Evolutionary conservation across 495 filamentous ascomycete genomes (phyloP).

Genomic region (Hypoxylon fuscum): DNA sequence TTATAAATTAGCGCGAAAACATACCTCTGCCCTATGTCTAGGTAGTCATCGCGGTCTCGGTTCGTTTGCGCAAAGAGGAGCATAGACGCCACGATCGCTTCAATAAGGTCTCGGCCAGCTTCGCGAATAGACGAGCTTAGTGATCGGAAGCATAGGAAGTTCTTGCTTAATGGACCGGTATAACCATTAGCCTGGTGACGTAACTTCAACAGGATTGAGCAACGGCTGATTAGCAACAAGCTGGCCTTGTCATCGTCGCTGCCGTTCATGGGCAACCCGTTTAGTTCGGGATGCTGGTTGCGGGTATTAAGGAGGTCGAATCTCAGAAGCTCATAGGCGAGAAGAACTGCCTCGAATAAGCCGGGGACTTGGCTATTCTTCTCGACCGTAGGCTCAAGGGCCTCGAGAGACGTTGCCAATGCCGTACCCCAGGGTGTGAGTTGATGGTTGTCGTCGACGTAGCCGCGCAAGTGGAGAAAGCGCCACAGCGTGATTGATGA

Average conservation of each 20-base stretch:
- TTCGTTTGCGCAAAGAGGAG: slow-evolving; percentile 80
- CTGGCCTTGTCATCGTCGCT: slow-evolving; percentile 67
- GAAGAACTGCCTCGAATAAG: slow-evolving; percentile 60
- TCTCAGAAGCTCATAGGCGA: slow-evolving; percentile 82
- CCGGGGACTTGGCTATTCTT: slow-evolving; percentile 62
- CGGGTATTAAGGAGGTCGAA: slow-evolving; percentile 77
- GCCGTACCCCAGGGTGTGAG: slow-evolving; percentile 87
- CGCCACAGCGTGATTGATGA: slow-evolving; percentile 81
- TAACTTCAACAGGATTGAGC: slow-evolving; percentile 82
- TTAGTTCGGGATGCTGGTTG: slow-evolving; percentile 61
- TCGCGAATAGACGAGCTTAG: slow-evolving; percentile 80
- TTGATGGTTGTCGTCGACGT: slow-evolving; percentile 80
- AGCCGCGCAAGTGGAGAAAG: slow-evolving; percentile 88
- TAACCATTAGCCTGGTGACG: slow-evolving; percentile 88
- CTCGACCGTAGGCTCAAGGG: slow-evolving; percentile 67
- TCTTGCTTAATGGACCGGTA: slow-evolving; percentile 91
- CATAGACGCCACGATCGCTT: slow-evolving; percentile 79
- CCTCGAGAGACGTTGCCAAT: slow-evolving; percentile 71
- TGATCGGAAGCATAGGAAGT: slow-evolving; percentile 86
- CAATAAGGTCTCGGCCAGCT: slow-evolving; percentile 80
- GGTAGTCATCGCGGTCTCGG: slow-evolving; percentile 74
- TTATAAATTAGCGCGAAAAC: slow-evolving; percentile 39
- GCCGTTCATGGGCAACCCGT: slow-evolving; percentile 61
- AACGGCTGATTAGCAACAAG: slow-evolving; percentile 82
- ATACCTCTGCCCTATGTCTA: slow-evolving; percentile 76